phyloP scores from a whole-genome alignment of 441 rosid genomes.

The Biscutella laevigata region DNA sequence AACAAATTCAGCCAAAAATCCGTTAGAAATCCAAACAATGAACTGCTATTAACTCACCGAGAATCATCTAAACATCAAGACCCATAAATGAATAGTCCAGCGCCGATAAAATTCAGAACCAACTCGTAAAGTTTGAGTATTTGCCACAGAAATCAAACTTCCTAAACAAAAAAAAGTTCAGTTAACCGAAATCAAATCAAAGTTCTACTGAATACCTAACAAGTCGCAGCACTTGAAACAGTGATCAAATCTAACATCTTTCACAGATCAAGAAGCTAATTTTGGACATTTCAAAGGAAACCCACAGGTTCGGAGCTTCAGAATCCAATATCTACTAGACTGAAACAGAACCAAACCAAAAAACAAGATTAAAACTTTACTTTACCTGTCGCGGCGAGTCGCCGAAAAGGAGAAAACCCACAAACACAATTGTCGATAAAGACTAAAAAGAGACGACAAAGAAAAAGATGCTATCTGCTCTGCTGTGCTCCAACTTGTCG shows the following conservation, averaged over 20 bases:
- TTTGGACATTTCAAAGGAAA: too few species aligned
- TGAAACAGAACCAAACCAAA: background rate
- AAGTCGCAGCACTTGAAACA: constrained; percentile 16
- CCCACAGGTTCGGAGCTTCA: constrained; percentile 26
- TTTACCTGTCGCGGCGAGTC: constrained; percentile 22
- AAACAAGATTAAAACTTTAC: constrained; percentile 22
- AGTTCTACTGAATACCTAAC: constrained; percentile 8
- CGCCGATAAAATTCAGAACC: background rate
- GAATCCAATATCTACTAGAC: constrained; percentile 10
- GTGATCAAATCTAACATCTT: constrained; percentile 20
- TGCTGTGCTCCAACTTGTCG: constrained; percentile 16
- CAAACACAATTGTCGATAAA: constrained; percentile 4
- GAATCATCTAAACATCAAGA: constrained; percentile 16
- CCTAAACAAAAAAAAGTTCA: background rate
- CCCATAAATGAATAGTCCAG: background rate
- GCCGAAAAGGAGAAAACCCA: constrained; percentile 17
- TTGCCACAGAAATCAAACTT: constrained; percentile 1
- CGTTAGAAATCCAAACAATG: background rate
- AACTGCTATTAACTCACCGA: background rate
- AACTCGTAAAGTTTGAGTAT: background rate
- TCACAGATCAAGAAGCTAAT: constrained; percentile 20
- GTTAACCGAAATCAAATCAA: background rate
- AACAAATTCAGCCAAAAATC: background rate
- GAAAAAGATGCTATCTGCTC: constrained; percentile 12
- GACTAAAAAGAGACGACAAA: constrained; percentile 14